Evolutionary conservation across 805 yeast species (phyloP).

Genomic region (Spathaspora passalidarum): DNA sequence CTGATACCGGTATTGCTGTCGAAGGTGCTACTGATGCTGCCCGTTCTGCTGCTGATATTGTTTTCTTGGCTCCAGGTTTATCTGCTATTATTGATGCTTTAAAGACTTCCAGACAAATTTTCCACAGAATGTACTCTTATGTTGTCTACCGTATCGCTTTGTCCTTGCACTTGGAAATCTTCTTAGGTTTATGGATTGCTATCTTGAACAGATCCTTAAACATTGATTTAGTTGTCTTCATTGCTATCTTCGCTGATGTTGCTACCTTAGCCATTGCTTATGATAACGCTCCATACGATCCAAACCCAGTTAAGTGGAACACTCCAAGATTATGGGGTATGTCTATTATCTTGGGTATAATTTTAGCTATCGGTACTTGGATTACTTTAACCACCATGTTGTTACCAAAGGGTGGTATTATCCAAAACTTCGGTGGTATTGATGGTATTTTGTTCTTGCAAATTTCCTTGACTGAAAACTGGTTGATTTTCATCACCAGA

Average conservation of each 20-base stretch:
- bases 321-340: slow-evolving; percentile 96
- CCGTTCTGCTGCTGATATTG: slow-evolving; percentile 95
- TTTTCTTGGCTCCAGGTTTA: slow-evolving; percentile 90
- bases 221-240: slow-evolving; percentile 90
- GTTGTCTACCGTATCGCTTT: slow-evolving; percentile 97
- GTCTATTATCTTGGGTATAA: slow-evolving; percentile 82
- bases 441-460: slow-evolving; percentile 93
- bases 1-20: slow-evolving; percentile 90
- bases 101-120: slow-evolving; percentile 93
- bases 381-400: slow-evolving; percentile 93
- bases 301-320: slow-evolving; percentile 94
- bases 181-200: slow-evolving; percentile 96
- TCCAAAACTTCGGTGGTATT: slow-evolving; percentile 92
- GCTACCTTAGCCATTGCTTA: slow-evolving; percentile 96
- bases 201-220: slow-evolving; percentile 81
- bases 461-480: slow-evolving; percentile 92
- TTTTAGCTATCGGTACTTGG: slow-evolving; percentile 92
- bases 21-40: slow-evolving; percentile 98
- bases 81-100: slow-evolving; percentile 90
- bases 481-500: slow-evolving; percentile 96
- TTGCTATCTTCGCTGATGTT: slow-evolving; percentile 96
- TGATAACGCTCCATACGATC: slow-evolving; percentile 95
- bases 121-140: slow-evolving; percentile 98
- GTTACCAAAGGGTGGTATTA: slow-evolving; percentile 85
- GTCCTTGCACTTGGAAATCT: slow-evolving; percentile 90